phyloP scores from a whole-genome alignment of 345 rosid genomes.

The Tarenaya hassleriana region DNA sequence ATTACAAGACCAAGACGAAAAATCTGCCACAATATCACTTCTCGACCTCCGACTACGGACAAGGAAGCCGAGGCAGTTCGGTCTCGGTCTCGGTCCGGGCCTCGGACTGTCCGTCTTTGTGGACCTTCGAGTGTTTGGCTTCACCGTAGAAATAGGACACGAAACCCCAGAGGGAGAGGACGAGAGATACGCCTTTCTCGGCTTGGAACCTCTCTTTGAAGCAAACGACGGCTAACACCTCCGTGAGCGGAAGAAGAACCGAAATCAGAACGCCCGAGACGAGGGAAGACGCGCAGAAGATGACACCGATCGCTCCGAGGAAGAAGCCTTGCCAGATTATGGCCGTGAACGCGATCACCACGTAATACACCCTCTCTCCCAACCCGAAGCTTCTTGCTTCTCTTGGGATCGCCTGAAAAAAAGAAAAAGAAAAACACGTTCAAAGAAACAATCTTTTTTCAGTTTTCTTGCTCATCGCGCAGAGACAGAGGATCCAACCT shows the following conservation, averaged over 20 bases:
- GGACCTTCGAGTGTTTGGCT: conserved; percentile 31
- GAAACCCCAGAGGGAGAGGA: conserved; percentile 70
- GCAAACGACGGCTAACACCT: conserved; percentile 57
- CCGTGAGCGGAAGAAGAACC: conserved; percentile 50
- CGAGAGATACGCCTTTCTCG: conserved; percentile 64
- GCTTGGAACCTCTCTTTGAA: conserved; percentile 54
- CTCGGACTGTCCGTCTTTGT: background rate
- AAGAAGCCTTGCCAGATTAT: conserved; percentile 46
- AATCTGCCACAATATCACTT: too few species aligned
- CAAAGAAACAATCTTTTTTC: too few species aligned
- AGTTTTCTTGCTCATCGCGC: too few species aligned
- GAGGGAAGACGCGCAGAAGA: conserved; percentile 53
- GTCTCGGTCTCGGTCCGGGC: conserved; percentile 24
- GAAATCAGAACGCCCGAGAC: conserved; percentile 45
- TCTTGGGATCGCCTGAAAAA: conserved; percentile 45
- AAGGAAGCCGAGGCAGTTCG: conserved; percentile 20
- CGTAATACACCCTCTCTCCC: conserved; percentile 43
- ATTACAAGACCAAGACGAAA: too few species aligned
- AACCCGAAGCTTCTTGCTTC: conserved; percentile 51
- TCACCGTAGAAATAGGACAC: conserved; percentile 72
- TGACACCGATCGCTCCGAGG: conserved; percentile 52
- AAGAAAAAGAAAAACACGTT: too few species aligned
- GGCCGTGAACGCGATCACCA: conserved; percentile 32
- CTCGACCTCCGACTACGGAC: conserved; percentile 14
- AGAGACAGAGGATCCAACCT: too few species aligned